phyloP scores from a whole-genome alignment of 139 green algal species.

The Micractinium conductrix region DNA sequence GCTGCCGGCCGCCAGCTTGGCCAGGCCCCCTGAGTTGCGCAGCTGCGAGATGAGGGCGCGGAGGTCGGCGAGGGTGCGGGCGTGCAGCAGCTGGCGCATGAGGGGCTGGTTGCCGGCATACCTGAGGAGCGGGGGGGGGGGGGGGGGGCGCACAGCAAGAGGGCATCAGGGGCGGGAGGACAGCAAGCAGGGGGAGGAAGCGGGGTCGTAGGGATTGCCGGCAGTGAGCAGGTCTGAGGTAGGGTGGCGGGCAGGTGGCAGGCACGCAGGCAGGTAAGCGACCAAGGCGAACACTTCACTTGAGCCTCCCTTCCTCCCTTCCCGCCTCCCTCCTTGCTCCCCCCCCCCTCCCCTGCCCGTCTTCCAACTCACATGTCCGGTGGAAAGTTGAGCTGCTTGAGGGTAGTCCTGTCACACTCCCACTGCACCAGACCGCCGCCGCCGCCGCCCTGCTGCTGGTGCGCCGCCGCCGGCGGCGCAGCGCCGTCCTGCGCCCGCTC shows the following conservation, averaged over 20 bases:
- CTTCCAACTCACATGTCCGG: background rate
- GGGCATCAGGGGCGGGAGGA: too few species aligned
- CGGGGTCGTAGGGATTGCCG: too few species aligned
- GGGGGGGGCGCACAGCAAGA: background rate
- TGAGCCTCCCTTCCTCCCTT: too few species aligned
- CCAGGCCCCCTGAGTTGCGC: background rate
- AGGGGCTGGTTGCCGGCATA: slow-evolving; percentile 1
- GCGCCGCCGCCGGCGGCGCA: background rate
- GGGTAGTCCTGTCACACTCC: background rate
- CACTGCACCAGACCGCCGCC: background rate
- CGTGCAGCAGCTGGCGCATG: slow-evolving; percentile 16
- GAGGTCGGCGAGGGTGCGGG: background rate
- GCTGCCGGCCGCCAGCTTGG: background rate
- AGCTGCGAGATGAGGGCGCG: background rate
- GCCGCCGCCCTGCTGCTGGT: background rate
- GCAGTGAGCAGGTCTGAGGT: too few species aligned
- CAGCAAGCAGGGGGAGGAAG: too few species aligned
- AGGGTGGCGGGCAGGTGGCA: too few species aligned
- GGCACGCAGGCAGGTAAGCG: too few species aligned
- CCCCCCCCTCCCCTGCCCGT: too few species aligned
- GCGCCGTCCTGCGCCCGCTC: background rate
- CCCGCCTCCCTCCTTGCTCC: too few species aligned
- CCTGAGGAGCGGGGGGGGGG: background rate
- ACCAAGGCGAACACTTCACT: too few species aligned
- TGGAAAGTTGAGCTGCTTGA: slow-evolving; percentile 24